Percentiles rank a stretch among this genome's conserved stretches.
Evolutionary conservation across 257 asterid genomes (phyloP).

Genomic region (Solanum virginianum): DNA sequence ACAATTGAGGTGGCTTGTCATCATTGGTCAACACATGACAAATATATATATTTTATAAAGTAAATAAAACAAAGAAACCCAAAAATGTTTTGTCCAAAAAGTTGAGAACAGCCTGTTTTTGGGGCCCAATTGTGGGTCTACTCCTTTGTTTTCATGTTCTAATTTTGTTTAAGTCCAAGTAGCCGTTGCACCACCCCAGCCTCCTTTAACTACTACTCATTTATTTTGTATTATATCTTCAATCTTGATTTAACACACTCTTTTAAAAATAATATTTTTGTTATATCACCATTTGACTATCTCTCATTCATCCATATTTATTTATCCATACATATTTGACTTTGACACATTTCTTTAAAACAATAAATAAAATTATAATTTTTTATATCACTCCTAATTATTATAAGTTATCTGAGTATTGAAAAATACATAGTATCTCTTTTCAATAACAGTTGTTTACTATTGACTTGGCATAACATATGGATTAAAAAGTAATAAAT

Average conservation of each 20-base stretch:
- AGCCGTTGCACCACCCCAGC: conserved; percentile 53
- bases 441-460: no score
- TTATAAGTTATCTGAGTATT: no score
- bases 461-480: no score
- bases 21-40: not conserved
- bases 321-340: no score
- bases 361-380: not conserved
- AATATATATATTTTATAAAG: not conserved
- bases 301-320: not conserved
- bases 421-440: no score
- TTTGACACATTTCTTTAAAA: no score
- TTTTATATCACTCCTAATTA: not conserved
- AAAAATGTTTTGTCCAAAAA: not conserved
- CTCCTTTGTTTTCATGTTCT: not conserved
- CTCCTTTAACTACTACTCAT: not conserved
- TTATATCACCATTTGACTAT: no score
- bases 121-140: not conserved
- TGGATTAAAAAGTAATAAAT: no score
- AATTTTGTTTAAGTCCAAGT: conserved; percentile 29
- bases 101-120: not conserved
- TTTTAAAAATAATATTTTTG: no score
- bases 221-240: not conserved
- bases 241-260: no score
- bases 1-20: not conserved
- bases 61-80: not conserved